A percentile compares a stretch with the other conserved stretches of the same genome.
phyloP scores from a whole-genome alignment of 108 stramenopile species.

The Cylindrotheca closterium region DNA sequence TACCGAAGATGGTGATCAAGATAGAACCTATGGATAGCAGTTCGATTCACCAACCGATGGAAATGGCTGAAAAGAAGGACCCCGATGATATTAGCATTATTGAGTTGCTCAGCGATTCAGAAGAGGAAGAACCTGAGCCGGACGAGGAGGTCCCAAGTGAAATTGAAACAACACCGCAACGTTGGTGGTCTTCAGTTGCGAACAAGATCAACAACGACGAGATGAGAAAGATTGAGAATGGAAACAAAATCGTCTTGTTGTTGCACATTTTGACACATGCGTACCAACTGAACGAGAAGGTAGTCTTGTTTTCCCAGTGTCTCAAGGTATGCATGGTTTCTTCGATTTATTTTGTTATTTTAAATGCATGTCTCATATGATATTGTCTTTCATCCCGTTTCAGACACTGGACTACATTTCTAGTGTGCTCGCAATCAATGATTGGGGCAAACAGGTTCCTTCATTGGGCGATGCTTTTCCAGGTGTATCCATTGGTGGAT shows the following conservation, averaged over 20 bases:
- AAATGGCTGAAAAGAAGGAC: background rate
- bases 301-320: constrained; percentile 70
- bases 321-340: constrained; percentile 26
- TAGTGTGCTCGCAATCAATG: constrained; percentile 32
- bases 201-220: constrained; percentile 25
- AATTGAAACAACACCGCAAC: constrained; percentile 14
- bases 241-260: constrained; percentile 63
- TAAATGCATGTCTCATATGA: background rate
- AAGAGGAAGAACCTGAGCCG: constrained; percentile 17
- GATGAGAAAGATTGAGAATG: constrained; percentile 40
- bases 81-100: background rate
- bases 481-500: constrained; percentile 44
- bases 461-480: constrained; percentile 21
- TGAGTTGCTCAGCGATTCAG: constrained; percentile 24
- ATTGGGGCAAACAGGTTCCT: constrained; percentile 50
- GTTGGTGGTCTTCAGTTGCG: constrained; percentile 48
- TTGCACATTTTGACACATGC: constrained; percentile 65
- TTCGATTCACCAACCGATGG: background rate
- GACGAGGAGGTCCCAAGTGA: background rate
- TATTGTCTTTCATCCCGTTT: background rate
- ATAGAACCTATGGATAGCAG: background rate
- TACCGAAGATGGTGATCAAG: background rate
- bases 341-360: background rate
- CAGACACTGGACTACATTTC: constrained; percentile 65
- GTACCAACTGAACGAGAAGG: constrained; percentile 45